Percentiles rank a stretch among this genome's conserved stretches.
These are phyloP conservation scores for Kregervanrija pseudodelftensis DNA, from an alignment of 805 yeast genomes.

Conservation along the genomic window DNA sequence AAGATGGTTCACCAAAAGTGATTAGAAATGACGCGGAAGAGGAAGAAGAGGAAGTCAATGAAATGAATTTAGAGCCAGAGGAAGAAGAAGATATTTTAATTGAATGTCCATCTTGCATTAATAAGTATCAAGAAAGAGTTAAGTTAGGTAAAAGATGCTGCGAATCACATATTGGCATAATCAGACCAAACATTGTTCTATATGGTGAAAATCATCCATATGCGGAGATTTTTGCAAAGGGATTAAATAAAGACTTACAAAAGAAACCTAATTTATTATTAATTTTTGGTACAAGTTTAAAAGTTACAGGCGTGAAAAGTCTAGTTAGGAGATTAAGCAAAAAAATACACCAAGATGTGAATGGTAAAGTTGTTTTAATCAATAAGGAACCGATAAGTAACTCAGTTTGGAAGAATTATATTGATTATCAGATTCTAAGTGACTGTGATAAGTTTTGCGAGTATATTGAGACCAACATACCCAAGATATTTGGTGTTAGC, in stretches of 20 bases:
- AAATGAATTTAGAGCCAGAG: not conserved
- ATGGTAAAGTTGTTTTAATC: slow-evolving; percentile 71
- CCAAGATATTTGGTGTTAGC: slow-evolving; percentile 47
- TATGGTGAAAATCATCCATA: slow-evolving; percentile 94
- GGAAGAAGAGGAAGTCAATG: not conserved
- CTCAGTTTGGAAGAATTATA: slow-evolving; percentile 58
- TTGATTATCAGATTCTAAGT: slow-evolving; percentile 72
- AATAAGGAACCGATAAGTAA: slow-evolving; percentile 61
- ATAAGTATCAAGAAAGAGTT: slow-evolving; percentile 46
- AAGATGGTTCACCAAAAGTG: slow-evolving; percentile 25
- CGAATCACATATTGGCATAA: slow-evolving; percentile 63
- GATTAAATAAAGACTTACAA: slow-evolving; percentile 57
- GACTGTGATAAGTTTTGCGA: slow-evolving; percentile 83
- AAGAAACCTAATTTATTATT: slow-evolving; percentile 69
- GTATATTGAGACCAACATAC: slow-evolving; percentile 44
- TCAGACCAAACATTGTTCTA: slow-evolving; percentile 84
- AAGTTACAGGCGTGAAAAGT: slow-evolving; percentile 82
- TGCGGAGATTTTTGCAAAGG: slow-evolving; percentile 69
- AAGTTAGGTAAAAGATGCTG: slow-evolving; percentile 68
- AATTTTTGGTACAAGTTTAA: slow-evolving; percentile 90
- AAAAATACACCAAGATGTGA: slow-evolving; percentile 57
- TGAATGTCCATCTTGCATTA: slow-evolving; percentile 64
- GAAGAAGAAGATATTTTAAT: slow-evolving; percentile 58
- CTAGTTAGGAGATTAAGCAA: slow-evolving; percentile 64
- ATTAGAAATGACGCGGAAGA: slow-evolving; percentile 1